These are phyloP conservation scores for Apiospora aurea DNA, from an alignment of 2,329 filamentous ascomycete species.

Conservation along the genomic window DNA sequence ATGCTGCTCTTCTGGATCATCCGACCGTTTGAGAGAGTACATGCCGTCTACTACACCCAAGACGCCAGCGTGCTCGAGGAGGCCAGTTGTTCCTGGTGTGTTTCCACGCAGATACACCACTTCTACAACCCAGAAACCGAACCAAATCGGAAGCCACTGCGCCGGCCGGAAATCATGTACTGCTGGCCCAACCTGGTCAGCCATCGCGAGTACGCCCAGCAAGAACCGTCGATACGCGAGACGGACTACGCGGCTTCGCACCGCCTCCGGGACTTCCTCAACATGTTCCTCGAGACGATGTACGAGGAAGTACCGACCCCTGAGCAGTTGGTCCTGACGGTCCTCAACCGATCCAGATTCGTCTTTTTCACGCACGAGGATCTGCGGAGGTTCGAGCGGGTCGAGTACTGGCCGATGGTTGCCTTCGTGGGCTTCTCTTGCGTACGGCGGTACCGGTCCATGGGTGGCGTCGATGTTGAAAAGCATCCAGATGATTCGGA, in stretches of 20 bases:
- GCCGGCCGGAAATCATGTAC: not conserved
- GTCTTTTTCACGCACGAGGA: not conserved
- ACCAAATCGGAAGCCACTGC: not conserved
- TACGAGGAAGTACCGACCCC: not conserved
- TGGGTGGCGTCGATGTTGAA: not conserved
- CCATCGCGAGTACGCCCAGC: not conserved
- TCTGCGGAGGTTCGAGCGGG: not conserved
- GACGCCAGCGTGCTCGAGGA: not conserved
- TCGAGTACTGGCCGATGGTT: constrained; percentile 7
- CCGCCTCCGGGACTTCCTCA: not conserved
- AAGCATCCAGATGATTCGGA: not conserved
- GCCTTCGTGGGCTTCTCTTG: not conserved
- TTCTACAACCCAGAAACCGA: not conserved
- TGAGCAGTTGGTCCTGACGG: not conserved
- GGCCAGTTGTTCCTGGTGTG: not conserved
- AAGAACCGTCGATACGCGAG: not conserved
- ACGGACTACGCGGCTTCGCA: not conserved
- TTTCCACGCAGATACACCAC: not conserved
- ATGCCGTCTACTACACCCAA: not conserved
- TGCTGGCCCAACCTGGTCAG: not conserved
- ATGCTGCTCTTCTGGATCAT: not conserved
- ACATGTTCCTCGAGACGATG: not conserved
- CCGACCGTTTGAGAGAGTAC: not conserved
- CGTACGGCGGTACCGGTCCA: not conserved
- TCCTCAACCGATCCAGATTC: not conserved